phyloP scores from a whole-genome alignment of 139 green algal species.

The Asterochloris sp. region DNA sequence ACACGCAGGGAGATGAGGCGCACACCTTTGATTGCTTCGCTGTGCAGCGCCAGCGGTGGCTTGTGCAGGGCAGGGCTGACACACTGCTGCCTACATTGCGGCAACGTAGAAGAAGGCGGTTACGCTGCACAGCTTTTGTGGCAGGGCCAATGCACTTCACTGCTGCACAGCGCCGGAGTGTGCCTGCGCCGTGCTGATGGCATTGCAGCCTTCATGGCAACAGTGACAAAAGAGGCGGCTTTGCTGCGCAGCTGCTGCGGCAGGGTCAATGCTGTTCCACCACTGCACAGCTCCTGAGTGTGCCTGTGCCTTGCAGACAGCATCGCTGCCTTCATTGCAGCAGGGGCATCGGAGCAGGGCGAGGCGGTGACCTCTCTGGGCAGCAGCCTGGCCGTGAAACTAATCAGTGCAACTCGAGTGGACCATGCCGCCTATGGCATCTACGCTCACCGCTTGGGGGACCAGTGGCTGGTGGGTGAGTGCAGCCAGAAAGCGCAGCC shows the following conservation, averaged over 20 bases:
- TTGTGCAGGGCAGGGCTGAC: neutral
- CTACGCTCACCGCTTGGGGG: constrained; percentile 89
- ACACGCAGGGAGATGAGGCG: too few relatives aligned
- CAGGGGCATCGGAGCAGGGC: constrained; percentile 48
- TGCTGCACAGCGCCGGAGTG: neutral
- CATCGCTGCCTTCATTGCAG: constrained; percentile 93
- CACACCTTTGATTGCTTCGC: neutral
- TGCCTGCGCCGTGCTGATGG: too few relatives aligned
- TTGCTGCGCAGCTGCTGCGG: too few relatives aligned
- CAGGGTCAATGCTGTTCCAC: too few relatives aligned
- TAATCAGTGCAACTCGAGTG: constrained; percentile 74
- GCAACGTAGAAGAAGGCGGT: neutral
- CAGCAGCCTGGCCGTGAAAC: constrained; percentile 90
- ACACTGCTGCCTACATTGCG: neutral
- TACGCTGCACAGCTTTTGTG: neutral
- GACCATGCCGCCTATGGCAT: constrained; percentile 87
- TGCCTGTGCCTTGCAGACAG: constrained; percentile 46
- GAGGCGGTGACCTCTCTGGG: constrained; percentile 87
- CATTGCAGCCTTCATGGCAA: neutral
- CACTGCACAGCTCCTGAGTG: neutral
- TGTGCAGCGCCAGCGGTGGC: neutral
- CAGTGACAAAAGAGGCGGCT: neutral
- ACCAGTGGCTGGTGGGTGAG: constrained; percentile 82
- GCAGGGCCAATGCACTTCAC: neutral
- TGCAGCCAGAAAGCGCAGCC: too few relatives aligned